Evolutionary conservation across 140 eudicot genomes (phyloP).

Genomic region (Senecio squalidus): DNA sequence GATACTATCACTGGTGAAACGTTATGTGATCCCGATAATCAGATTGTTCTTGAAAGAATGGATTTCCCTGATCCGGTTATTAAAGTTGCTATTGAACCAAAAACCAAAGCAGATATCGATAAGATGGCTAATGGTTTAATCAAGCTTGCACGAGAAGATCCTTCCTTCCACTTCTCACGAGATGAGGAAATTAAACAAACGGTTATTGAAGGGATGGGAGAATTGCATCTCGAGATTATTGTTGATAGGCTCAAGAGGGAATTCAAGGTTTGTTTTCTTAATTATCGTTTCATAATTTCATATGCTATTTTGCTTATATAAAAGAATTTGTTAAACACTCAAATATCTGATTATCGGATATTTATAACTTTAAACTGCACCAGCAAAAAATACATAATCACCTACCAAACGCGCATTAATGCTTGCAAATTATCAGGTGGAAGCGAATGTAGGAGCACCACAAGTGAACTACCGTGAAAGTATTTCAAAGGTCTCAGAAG

Average conservation of each 20-base stretch:
- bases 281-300: not conserved
- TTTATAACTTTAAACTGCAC: not conserved
- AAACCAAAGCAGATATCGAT: constrained; percentile 91
- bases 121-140: constrained; percentile 76
- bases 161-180: constrained; percentile 88
- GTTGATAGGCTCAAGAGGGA: constrained; percentile 96
- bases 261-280: constrained; percentile 52
- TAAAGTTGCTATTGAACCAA: constrained; percentile 96
- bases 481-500: constrained; percentile 65
- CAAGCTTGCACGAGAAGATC: constrained; percentile 96
- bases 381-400: not conserved
- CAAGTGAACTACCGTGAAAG: constrained; percentile 97
- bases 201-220: constrained; percentile 98
- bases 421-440: constrained; percentile 47
- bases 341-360: not conserved
- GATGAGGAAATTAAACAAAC: constrained; percentile 93
- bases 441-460: constrained; percentile 94
- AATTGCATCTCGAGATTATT: constrained; percentile 90
- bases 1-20: constrained; percentile 97
- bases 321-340: not conserved
- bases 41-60: constrained; percentile 88
- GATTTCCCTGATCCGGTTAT: constrained; percentile 98
- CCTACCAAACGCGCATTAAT: not conserved
- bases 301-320: not conserved
- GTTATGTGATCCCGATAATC: constrained; percentile 63